Evolutionary conservation across 148 eudicot species (phyloP).

Genomic region (Polygonum aviculare): DNA sequence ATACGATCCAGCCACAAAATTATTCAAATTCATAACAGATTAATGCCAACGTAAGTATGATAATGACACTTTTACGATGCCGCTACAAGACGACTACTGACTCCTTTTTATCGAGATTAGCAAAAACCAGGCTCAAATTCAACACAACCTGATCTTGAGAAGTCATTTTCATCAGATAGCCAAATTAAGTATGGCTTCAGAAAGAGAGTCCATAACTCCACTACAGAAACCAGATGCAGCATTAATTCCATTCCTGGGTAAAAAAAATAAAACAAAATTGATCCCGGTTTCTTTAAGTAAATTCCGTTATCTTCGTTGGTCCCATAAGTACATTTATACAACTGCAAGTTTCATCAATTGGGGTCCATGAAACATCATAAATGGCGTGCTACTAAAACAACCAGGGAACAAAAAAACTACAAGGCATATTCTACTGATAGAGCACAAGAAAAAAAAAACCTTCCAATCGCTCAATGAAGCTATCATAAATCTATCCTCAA

Average conservation of each 20-base stretch:
- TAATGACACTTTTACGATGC: background rate
- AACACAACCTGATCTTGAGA: background rate
- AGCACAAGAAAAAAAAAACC: background rate
- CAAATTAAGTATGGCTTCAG: background rate
- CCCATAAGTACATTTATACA: background rate
- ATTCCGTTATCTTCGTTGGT: background rate
- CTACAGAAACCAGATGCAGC: background rate
- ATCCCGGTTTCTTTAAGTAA: background rate
- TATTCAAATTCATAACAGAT: background rate
- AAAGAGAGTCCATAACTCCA: background rate
- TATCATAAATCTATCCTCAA: conserved; percentile 58
- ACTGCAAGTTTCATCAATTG: background rate
- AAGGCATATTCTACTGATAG: background rate
- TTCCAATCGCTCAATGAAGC: background rate
- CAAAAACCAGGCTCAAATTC: conserved; percentile 9
- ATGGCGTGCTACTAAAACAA: background rate
- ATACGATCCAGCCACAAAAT: too few relatives aligned
- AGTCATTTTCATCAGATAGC: background rate
- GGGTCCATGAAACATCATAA: background rate
- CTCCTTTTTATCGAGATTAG: background rate
- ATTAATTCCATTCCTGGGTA: background rate
- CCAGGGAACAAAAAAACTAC: background rate
- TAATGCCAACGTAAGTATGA: background rate
- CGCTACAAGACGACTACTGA: background rate
- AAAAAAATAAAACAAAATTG: background rate